Evolutionary conservation across 163 green algal species (phyloP).

Genomic region (Scenedesmus sp.): DNA sequence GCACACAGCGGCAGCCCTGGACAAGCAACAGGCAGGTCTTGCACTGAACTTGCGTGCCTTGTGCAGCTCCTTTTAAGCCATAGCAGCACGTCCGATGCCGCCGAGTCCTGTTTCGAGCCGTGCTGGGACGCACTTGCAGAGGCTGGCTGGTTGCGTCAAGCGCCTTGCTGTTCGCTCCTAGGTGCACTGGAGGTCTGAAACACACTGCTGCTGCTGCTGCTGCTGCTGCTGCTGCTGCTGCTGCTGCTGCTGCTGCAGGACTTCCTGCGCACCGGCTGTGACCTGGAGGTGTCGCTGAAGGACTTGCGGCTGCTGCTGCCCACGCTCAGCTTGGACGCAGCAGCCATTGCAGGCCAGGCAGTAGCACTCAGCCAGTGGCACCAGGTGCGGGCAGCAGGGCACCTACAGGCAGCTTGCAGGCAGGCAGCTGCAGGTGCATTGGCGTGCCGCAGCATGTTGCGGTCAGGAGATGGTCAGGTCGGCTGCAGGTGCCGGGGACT

Average conservation of each 20-base stretch:
- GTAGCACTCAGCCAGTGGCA: constrained; percentile 86
- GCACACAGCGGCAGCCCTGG: no score
- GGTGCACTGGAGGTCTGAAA: not conserved
- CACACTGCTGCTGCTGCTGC: not conserved
- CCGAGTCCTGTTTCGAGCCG: no score
- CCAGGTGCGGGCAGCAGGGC: constrained; percentile 57
- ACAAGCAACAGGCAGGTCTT: no score
- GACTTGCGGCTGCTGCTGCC: constrained; percentile 78
- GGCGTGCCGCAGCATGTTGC: no score
- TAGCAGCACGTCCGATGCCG: no score
- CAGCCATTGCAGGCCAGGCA: constrained; percentile 84
- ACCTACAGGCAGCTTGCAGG: not conserved
- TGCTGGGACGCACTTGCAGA: no score
- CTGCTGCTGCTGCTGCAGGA: constrained; percentile 38
- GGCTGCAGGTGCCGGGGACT: no score
- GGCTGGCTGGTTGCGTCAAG: not conserved
- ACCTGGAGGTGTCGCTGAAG: constrained; percentile 54
- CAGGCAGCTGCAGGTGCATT: no score
- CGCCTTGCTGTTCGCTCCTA: not conserved
- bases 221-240: not conserved
- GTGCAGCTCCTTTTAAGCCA: no score
- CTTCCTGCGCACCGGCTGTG: constrained; percentile 59
- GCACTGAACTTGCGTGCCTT: no score
- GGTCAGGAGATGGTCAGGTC: no score
- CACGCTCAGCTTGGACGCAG: constrained; percentile 67